phyloP scores from a whole-genome alignment of 371 early-diverging fungal species.

The Choanephora cucurbitarum region DNA sequence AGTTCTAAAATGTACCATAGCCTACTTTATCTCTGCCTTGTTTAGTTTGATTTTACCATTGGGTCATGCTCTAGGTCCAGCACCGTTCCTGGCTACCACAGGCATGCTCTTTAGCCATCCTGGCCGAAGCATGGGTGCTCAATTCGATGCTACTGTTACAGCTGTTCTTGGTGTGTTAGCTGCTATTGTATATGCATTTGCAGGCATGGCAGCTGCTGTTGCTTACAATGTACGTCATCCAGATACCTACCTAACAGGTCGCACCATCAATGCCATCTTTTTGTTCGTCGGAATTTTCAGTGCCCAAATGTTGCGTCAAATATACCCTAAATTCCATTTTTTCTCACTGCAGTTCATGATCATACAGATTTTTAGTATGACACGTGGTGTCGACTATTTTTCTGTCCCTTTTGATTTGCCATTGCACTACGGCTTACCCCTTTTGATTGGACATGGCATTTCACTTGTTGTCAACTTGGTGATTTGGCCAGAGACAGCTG shows the following conservation, averaged over 20 bases:
- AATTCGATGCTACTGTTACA: slow-evolving; percentile 50
- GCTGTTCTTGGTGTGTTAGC: slow-evolving; percentile 40
- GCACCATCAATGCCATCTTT: slow-evolving; percentile 26
- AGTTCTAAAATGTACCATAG: slow-evolving; percentile 54
- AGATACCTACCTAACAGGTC: slow-evolving; percentile 20
- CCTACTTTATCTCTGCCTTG: slow-evolving; percentile 46
- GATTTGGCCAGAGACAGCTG: slow-evolving; percentile 55
- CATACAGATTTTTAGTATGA: slow-evolving; percentile 32
- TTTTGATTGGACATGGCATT: slow-evolving; percentile 30
- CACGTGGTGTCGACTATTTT: slow-evolving; percentile 23
- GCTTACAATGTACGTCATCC: slow-evolving; percentile 34
- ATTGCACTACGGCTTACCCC: slow-evolving; percentile 30
- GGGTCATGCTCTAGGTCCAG: slow-evolving; percentile 36
- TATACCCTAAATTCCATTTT: slow-evolving; percentile 38
- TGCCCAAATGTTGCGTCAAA: slow-evolving; percentile 34
- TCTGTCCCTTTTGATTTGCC: slow-evolving; percentile 26
- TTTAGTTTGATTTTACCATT: slow-evolving; percentile 47
- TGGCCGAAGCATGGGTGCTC: slow-evolving; percentile 52
- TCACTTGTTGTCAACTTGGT: slow-evolving; percentile 41
- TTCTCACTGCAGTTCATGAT: slow-evolving; percentile 43
- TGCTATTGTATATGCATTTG: slow-evolving; percentile 41
- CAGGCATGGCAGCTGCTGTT: slow-evolving; percentile 35
- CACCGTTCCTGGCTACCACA: slow-evolving; percentile 45
- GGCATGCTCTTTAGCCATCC: slow-evolving; percentile 56
- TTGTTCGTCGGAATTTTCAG: slow-evolving; percentile 33